These are phyloP conservation scores for Gleditsia sinensis DNA, from an alignment of 306 rosid species.

Conservation along the genomic window DNA sequence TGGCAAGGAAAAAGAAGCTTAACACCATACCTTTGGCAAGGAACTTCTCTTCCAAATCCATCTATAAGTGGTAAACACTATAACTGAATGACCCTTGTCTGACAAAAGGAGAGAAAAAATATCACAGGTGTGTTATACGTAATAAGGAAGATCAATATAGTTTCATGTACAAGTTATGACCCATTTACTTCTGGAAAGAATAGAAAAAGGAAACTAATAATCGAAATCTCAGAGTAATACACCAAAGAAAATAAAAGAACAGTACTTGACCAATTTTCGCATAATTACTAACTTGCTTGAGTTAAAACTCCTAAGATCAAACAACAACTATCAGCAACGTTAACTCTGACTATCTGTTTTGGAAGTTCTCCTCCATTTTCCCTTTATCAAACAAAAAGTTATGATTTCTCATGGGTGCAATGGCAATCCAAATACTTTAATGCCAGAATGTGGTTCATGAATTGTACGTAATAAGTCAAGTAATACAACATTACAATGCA, in stretches of 20 bases:
- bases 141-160: constrained; percentile 13
- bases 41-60: constrained; percentile 75
- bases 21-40: constrained; percentile 63
- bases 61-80: constrained; percentile 32
- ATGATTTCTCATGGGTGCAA: background rate
- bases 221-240: background rate
- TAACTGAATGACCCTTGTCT: constrained; percentile 43
- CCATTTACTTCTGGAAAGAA: background rate
- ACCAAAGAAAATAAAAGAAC: constrained; percentile 23
- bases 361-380: background rate
- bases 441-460: constrained; percentile 41
- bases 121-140: background rate
- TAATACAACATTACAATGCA: constrained; percentile 16
- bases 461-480: constrained; percentile 3
- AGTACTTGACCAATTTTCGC: background rate
- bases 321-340: constrained; percentile 12
- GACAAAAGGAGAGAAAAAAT: constrained; percentile 24
- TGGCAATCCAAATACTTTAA: constrained; percentile 16
- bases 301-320: background rate
- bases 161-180: background rate
- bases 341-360: background rate
- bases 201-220: background rate
- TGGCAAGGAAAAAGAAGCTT: constrained; percentile 43
- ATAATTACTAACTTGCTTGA: constrained; percentile 12
- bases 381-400: background rate